Conservation (phyloP, 768 basidiomycete genomes). For the Kwoniella botswanensis region DNA sequence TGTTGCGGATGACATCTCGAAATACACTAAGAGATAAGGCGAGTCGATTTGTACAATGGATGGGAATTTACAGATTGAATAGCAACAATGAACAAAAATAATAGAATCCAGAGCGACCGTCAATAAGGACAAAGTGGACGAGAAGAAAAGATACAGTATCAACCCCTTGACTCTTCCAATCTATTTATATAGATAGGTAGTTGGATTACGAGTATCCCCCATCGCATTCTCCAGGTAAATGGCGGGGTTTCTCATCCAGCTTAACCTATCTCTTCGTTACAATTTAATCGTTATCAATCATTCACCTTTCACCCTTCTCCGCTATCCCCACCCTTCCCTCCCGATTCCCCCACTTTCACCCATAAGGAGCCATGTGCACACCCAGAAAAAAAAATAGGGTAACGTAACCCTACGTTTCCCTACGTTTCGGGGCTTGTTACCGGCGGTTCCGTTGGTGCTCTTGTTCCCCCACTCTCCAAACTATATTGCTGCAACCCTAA, state of each 20-base stretch:
- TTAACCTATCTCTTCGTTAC: neutral
- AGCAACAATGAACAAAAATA: no score
- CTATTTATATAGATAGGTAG: no score
- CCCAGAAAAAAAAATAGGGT: neutral
- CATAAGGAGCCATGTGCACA: neutral
- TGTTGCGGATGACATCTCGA: neutral
- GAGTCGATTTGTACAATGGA: neutral
- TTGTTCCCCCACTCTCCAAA: neutral
- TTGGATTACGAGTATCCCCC: no score
- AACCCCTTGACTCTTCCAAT: no score
- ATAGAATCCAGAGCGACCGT: no score
- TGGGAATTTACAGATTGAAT: no score
- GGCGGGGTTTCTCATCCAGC: neutral
- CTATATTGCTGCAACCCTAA: neutral
- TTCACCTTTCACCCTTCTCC: neutral
- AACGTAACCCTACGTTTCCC: neutral
- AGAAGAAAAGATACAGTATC: no score
- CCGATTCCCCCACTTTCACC: conserved; percentile 9
- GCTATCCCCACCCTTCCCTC: neutral
- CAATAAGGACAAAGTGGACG: no score
- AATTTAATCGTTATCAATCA: neutral
- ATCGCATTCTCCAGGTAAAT: neutral
- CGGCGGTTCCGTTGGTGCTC: neutral
- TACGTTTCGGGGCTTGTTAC: neutral
- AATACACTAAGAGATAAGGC: neutral